Base-by-base conservation (phyloP, 176 grass and related monocot genomes). In the Microstegium vimineum region DNA sequence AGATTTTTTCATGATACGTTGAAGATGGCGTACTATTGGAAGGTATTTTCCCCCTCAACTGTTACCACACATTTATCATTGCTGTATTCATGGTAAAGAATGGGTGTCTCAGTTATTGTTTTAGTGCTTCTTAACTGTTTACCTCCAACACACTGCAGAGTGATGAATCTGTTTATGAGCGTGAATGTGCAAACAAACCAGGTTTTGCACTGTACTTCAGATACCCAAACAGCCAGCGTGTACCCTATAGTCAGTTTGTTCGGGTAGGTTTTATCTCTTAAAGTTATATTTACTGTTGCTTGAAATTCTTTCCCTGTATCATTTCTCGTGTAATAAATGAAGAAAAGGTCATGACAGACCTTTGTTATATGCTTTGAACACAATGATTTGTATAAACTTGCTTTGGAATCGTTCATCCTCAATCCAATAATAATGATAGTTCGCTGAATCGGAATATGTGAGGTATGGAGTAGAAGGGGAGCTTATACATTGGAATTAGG, bases 21-120 rank as follows among this genome's bases (percentile, higher is more conserved):
- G 54, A 99, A 91, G 85, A 91, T 93, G 89, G 96, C 93, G 32
- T 99, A 95, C 81, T 79, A 92, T 82, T 99, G 96, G 96, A 99
- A 99, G 92, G 96, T 99, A 95, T 59, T 77, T 71, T 85, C 26
- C 75, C 22, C 9, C 47, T 76, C 79, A 26, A 74, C 16, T 5
- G 66, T 45, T 73, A 41, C 62, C 36, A 38, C 31, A 75, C 49
- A 31, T 59, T 69, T 17, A 84, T 76, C 23, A 66, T 49, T 36
- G 38, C 69, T 52, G 40, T 78, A 74, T 64, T 65, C 33, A 65
- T 68, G 46, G 23, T 69, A 35, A 69, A 23, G 37, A 78, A 79
- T 18, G 30, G 64, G 15, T 12, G 62, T 77, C 59, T 51, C 49
- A 22, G 67, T 75, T 51, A 46, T 83, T 84, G 45, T 84, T 84